Base-by-base conservation (phyloP, 2,329 filamentous ascomycete species). In the Diaporthe citri region DNA sequence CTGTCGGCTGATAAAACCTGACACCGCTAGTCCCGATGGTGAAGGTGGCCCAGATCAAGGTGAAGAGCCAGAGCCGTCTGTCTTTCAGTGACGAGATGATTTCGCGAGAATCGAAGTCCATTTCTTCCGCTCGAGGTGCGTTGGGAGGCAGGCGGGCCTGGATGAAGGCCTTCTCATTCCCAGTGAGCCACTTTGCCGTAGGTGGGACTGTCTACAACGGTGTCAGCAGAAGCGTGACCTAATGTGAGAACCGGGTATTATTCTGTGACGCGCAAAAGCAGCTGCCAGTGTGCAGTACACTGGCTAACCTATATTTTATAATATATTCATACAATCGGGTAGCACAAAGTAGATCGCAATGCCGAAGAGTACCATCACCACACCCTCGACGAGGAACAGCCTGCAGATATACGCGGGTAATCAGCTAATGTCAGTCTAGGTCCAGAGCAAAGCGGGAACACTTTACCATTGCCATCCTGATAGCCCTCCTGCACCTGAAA, bases 261-360 rank as follows among this genome's bases (percentile, higher is more conserved):
- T n/a, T n/a, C n/a, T n/a, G n/a, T n/a, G n/a, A n/a, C n/a, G n/a
- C n/a, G n/a, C n/a, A n/a, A n/a, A n/a, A n/a, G n/a, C n/a, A n/a
- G n/a, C n/a, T n/a, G n/a, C n/a, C n/a, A n/a, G n/a, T n/a, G n/a
- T n/a, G n/a, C n/a, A n/a, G n/a, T n/a, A n/a, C n/a, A n/a, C n/a
- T n/a, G n/a, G n/a, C n/a, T n/a, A n/a, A n/a, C n/a, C n/a, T n/a
- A n/a, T n/a, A n/a, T n/a, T n/a, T n/a, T n/a, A n/a, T n/a, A n/a
- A n/a, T n/a, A n/a, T n/a, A n/a, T 48, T 15, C 60, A 15, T 79
- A 88, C 86, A 90, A 77, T 91, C 88, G 0, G 89, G 89, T 0
- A 91, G 82, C 0, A 88, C 72, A 70, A 91, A 89, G 81, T 87
- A 90, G 17, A 90, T 85, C 7, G 84, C 78, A 5, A 88, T 78